Evolutionary conservation across 2,329 filamentous ascomycete species (phyloP).

Genomic region (Colletotrichum tabaci): DNA sequence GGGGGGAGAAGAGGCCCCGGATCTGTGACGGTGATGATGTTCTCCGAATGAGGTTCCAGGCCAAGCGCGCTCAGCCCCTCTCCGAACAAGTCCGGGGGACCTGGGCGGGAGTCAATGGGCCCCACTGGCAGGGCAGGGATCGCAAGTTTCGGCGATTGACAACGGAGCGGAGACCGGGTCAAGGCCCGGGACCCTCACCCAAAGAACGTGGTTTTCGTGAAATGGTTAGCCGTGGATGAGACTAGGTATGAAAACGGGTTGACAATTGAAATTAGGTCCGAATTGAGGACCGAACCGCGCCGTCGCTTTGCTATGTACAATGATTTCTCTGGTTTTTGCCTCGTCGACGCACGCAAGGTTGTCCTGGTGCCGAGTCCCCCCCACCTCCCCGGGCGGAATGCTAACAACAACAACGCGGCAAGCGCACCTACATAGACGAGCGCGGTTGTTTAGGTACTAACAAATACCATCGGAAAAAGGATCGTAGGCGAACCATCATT

Average conservation of each 20-base stretch:
- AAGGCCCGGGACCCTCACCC: not conserved
- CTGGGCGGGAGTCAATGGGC: conserved; percentile 1
- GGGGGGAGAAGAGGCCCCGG: not conserved
- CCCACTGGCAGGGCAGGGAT: not conserved
- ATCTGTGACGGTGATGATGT: not conserved
- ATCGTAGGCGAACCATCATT: not conserved
- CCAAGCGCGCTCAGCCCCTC: not conserved
- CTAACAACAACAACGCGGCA: not conserved
- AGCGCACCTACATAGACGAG: not conserved
- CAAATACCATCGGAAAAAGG: not conserved
- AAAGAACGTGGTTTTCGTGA: not conserved
- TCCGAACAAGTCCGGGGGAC: conserved; percentile 4
- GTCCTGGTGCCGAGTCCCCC: not conserved
- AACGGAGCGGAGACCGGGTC: not conserved
- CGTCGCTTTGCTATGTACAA: not conserved
- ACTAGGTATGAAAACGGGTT: not conserved
- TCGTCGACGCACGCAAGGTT: not conserved
- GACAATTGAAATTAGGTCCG: not conserved
- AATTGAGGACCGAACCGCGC: not conserved
- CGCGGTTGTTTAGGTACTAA: too few relatives aligned
- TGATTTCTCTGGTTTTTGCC: too few relatives aligned
- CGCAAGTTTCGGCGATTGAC: conserved; percentile 1
- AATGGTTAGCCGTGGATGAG: not conserved
- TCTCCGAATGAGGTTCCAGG: not conserved
- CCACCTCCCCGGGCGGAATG: not conserved